Conservation (phyloP, 2,329 filamentous ascomycete species). For the Mariannaea elegans region DNA sequence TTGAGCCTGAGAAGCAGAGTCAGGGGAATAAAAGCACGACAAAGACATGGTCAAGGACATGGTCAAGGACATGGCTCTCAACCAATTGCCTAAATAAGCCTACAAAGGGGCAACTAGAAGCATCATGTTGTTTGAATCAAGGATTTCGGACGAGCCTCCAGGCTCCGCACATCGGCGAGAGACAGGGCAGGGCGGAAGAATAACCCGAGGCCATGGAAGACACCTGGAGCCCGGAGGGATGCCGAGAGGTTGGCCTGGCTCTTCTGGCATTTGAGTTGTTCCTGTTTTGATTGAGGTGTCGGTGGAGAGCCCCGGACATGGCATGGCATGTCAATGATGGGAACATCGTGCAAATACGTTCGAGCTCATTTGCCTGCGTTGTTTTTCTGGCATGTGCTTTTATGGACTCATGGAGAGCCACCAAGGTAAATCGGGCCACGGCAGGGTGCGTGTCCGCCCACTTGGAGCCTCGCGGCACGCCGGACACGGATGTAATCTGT, state of each 20-base stretch:
- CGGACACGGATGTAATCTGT: conserved; percentile 26
- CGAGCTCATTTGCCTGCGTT: conserved; percentile 37
- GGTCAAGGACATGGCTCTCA: conserved; percentile 3
- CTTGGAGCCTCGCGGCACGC: conserved; percentile 31
- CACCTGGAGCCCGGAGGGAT: conserved; percentile 27
- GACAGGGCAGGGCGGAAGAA: conserved; percentile 13
- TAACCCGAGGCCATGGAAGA: conserved; percentile 17
- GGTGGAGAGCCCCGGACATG: conserved; percentile 18
- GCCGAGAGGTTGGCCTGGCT: conserved; percentile 23
- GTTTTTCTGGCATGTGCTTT: conserved; percentile 41
- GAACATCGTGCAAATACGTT: conserved; percentile 34
- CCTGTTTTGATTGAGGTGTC: neutral
- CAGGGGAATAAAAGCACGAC: neutral
- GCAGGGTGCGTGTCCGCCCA: conserved; percentile 35
- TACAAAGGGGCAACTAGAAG: conserved; percentile 3
- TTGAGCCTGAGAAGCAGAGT: neutral
- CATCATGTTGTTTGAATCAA: conserved; percentile 5
- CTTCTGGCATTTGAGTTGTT: conserved; percentile 22
- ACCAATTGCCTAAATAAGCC: neutral
- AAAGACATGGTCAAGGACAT: neutral
- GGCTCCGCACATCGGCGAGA: conserved; percentile 11
- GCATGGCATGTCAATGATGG: conserved; percentile 39
- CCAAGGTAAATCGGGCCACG: conserved; percentile 35
- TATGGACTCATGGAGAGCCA: conserved; percentile 19
- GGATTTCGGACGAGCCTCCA: conserved; percentile 19